phyloP scores from a whole-genome alignment of 2,329 filamentous ascomycete genomes.

The Plectosphaerella sp. region DNA sequence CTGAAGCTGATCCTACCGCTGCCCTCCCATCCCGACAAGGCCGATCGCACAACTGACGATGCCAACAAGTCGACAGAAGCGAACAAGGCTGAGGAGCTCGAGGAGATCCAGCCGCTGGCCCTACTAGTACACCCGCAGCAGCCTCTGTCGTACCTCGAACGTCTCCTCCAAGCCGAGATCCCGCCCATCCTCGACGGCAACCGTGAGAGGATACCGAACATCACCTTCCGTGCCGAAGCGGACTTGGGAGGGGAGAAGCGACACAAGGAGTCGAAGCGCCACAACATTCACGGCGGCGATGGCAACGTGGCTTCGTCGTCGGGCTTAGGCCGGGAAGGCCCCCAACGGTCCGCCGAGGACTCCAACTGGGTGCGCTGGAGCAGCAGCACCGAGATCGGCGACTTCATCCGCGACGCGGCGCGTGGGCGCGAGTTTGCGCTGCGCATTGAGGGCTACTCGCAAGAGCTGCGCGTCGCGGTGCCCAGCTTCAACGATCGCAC shows the following conservation, averaged over 20 bases:
- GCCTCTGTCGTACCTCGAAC: constrained; percentile 84
- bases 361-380: constrained; percentile 78
- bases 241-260: constrained; percentile 35
- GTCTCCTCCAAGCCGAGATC: constrained; percentile 83
- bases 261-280: constrained; percentile 11
- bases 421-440: constrained; percentile 81
- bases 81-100: constrained; percentile 23
- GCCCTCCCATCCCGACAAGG: constrained; percentile 25
- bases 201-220: constrained; percentile 64
- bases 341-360: constrained; percentile 31
- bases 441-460: constrained; percentile 64
- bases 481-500: constrained; percentile 90
- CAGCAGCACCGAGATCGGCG: constrained; percentile 82
- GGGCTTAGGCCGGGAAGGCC: constrained; percentile 61
- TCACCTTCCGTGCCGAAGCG: constrained; percentile 77
- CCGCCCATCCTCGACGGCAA: constrained; percentile 63
- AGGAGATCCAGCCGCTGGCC: constrained; percentile 72
- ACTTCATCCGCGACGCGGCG: constrained; percentile 89
- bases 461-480: constrained; percentile 72
- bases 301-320: constrained; percentile 64
- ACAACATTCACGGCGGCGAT: constrained; percentile 14
- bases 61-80: not conserved
- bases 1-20: constrained; percentile 79
- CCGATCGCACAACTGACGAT: not conserved
- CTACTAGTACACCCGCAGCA: constrained; percentile 86